Conservation (phyloP, 192 early-diverging fungal species). For the Obelidium mucronatum region DNA sequence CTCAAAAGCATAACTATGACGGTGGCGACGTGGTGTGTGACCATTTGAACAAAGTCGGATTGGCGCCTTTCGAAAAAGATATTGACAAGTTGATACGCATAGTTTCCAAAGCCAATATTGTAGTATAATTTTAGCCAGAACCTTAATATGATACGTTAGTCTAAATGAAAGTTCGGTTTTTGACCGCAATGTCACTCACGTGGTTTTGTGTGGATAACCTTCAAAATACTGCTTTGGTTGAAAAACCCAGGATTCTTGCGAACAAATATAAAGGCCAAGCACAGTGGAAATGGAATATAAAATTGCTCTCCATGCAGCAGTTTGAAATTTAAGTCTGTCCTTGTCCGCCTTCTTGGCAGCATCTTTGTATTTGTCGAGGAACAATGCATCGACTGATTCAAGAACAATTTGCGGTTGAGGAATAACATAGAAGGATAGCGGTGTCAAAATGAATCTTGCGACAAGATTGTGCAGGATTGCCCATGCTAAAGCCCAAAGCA, state of each 20-base stretch:
- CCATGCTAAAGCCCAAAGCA: constrained; percentile 40
- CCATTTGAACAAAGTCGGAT: constrained; percentile 49
- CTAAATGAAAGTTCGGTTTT: not conserved
- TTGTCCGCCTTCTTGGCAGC: constrained; percentile 1
- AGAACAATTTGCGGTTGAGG: not conserved
- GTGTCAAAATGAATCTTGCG: not conserved
- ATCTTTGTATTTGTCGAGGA: not conserved
- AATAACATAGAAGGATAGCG: not conserved
- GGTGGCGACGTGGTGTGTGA: constrained; percentile 52
- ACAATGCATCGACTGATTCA: not conserved
- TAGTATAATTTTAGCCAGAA: constrained; percentile 49
- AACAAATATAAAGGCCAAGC: constrained; percentile 19
- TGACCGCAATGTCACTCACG: not conserved
- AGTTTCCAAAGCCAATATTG: constrained; percentile 47
- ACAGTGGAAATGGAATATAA: constrained; percentile 13
- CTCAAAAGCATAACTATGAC: constrained; percentile 46
- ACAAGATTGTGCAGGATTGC: constrained; percentile 16
- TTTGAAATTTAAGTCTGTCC: constrained; percentile 20
- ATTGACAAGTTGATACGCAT: constrained; percentile 37
- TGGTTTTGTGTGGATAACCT: constrained; percentile 15
- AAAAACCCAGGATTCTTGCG: constrained; percentile 26
- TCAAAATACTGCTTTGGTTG: constrained; percentile 26
- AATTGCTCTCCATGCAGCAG: constrained; percentile 21
- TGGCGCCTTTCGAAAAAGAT: constrained; percentile 47
- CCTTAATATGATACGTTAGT: not conserved